Conservation (phyloP, 371 early-diverging fungal species). For the Dichotomocladium elegans region DNA sequence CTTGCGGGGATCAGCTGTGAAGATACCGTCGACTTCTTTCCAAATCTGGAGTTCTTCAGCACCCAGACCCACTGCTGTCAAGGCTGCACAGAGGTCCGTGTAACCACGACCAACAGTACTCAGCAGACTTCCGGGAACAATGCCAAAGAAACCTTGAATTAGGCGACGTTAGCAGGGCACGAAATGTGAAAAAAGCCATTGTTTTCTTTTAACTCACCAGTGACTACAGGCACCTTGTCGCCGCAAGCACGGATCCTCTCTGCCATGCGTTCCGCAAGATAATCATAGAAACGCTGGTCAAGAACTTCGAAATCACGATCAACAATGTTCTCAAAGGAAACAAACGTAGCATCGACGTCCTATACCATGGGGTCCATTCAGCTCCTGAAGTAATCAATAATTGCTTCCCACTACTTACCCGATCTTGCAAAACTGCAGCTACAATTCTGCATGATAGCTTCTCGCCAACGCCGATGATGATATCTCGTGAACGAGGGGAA, state of each 20-base stretch:
- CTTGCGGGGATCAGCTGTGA: slow-evolving; percentile 98
- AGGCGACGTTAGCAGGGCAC: not conserved
- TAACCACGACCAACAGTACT: slow-evolving; percentile 95
- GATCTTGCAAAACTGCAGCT: slow-evolving; percentile 75
- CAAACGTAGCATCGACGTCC: slow-evolving; percentile 81
- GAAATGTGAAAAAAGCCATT: not conserved
- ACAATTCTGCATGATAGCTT: slow-evolving; percentile 89
- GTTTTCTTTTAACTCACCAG: slow-evolving; percentile 41
- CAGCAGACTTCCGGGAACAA: slow-evolving; percentile 91
- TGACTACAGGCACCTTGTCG: slow-evolving; percentile 82
- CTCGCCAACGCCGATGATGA: slow-evolving; percentile 94
- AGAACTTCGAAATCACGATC: slow-evolving; percentile 75
- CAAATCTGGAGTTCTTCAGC: slow-evolving; percentile 95
- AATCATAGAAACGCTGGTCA: slow-evolving; percentile 93
- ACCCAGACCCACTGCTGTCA: slow-evolving; percentile 85
- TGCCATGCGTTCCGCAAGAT: slow-evolving; percentile 70
- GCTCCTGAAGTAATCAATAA: not conserved
- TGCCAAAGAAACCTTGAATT: slow-evolving; percentile 84
- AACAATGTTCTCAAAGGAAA: slow-evolving; percentile 83
- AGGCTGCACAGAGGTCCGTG: slow-evolving; percentile 95
- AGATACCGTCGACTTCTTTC: slow-evolving; percentile 99
- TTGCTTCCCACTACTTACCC: slow-evolving; percentile 18
- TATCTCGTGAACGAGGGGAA: slow-evolving; percentile 91
- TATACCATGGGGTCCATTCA: slow-evolving; percentile 17
- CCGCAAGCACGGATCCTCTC: slow-evolving; percentile 59